phyloP scores from a whole-genome alignment of 2,329 filamentous ascomycete genomes.

The Claviceps paspali region DNA sequence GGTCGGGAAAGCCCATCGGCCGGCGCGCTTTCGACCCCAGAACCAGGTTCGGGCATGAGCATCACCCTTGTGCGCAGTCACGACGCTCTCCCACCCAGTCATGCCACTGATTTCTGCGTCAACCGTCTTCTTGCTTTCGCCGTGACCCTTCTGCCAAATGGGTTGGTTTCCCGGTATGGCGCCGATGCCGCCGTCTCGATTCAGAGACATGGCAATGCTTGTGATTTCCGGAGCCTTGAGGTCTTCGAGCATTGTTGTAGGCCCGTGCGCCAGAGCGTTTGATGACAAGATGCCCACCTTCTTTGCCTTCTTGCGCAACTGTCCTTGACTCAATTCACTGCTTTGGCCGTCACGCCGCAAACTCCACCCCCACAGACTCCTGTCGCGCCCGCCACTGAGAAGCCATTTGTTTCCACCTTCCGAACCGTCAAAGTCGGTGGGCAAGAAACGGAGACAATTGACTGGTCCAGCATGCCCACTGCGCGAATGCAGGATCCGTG shows the following conservation, averaged over 20 bases:
- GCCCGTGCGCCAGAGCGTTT: conserved; percentile 40
- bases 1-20: conserved; percentile 83
- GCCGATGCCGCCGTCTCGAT: conserved; percentile 88
- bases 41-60: conserved; percentile 88
- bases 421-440: conserved; percentile 75
- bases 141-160: conserved; percentile 68
- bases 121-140: conserved; percentile 39
- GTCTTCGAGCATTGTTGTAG: conserved; percentile 50
- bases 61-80: conserved; percentile 83
- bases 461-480: conserved; percentile 83
- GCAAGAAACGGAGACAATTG: conserved; percentile 69
- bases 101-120: conserved; percentile 59
- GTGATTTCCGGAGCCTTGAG: conserved; percentile 88
- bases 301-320: conserved; percentile 74
- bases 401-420: conserved; percentile 89
- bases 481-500: conserved; percentile 69
- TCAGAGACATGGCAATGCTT: conserved; percentile 78
- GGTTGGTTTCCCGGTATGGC: conserved; percentile 61
- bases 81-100: conserved; percentile 93
- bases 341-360: conserved; percentile 88
- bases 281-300: conserved; percentile 60
- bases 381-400: conserved; percentile 74
- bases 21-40: conserved; percentile 87
- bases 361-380: conserved; percentile 94
- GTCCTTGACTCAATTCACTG: conserved; percentile 82